phyloP scores from a whole-genome alignment of 2,329 filamentous ascomycete species.

The Metarhizium rileyi region DNA sequence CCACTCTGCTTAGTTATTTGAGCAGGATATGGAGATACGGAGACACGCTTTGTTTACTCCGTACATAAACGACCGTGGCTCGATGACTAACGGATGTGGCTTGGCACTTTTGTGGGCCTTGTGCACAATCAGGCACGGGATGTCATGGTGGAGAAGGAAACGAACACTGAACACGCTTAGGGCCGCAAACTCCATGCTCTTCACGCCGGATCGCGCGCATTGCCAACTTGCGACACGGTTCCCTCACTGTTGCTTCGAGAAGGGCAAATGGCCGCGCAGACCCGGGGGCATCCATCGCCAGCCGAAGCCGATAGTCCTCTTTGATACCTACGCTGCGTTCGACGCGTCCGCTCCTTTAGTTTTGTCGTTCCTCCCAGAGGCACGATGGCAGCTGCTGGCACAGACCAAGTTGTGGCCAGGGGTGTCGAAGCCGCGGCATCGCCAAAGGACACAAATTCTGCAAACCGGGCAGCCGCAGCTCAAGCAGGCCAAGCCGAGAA shows the following conservation, averaged over 20 bases:
- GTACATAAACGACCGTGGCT: neutral
- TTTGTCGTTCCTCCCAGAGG: neutral
- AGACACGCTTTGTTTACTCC: too few species aligned
- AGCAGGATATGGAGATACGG: too few species aligned
- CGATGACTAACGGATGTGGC: neutral
- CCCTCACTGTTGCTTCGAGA: neutral
- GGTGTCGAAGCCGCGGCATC: conserved; percentile 16
- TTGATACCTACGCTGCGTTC: neutral
- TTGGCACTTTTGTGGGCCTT: neutral
- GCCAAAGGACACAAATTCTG: conserved; percentile 17
- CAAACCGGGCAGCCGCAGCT: conserved; percentile 16
- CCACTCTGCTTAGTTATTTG: too few species aligned
- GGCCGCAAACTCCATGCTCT: neutral
- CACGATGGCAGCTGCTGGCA: conserved; percentile 18
- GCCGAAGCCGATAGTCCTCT: neutral
- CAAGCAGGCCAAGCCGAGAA: conserved; percentile 14
- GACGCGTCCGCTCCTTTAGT: neutral
- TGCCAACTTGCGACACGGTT: conserved; percentile 2
- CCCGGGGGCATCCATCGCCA: conserved; percentile 1
- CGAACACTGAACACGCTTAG: neutral
- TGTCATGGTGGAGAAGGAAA: conserved; percentile 1
- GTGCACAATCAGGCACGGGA: neutral
- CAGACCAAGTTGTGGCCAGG: conserved; percentile 12
- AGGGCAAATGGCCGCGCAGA: conserved; percentile 10
- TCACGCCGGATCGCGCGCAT: conserved; percentile 6